A percentile compares a stretch with the other conserved stretches of the same genome.
Evolutionary conservation across 1,284 basidiomycete genomes (phyloP).

Genomic region (Caloboletus inedulis): DNA sequence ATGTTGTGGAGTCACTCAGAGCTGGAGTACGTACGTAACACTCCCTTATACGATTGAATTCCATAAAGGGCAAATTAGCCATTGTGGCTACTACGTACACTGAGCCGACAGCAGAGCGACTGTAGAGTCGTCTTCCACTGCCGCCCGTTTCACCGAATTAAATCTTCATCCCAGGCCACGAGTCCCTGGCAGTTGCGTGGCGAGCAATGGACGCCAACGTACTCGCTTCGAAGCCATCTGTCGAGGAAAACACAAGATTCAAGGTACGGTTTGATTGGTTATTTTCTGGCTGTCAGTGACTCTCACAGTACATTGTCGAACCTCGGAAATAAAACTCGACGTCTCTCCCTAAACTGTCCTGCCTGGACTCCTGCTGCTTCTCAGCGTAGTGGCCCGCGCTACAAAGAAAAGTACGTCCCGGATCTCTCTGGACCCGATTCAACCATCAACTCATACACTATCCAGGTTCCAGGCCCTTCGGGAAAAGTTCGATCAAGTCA

Average conservation of each 20-base stretch:
- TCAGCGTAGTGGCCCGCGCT: slow-evolving; percentile 26
- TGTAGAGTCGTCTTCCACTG: no score
- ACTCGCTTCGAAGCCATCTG: slow-evolving; percentile 13
- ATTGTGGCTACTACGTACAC: no score
- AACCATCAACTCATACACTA: not conserved
- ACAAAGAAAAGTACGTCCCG: slow-evolving; percentile 32
- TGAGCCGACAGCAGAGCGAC: no score
- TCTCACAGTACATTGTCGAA: not conserved
- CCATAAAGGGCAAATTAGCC: no score
- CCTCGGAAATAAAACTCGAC: not conserved
- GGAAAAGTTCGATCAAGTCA: slow-evolving; percentile 54
- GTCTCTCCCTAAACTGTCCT: not conserved
- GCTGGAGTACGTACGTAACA: no score
- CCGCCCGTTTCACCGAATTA: not conserved
- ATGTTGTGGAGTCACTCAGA: no score
- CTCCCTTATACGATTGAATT: no score
- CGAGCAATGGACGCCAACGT: slow-evolving; percentile 19
- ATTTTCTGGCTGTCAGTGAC: slow-evolving; percentile 1
- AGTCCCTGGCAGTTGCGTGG: not conserved
- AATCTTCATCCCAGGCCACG: not conserved
- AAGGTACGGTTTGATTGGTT: slow-evolving; percentile 21
- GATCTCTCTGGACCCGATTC: not conserved
- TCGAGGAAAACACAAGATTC: slow-evolving; percentile 23
- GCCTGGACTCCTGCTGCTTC: slow-evolving; percentile 14
- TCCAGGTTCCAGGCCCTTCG: slow-evolving; percentile 50